These are phyloP conservation scores for Diaporthe citri DNA, from an alignment of 2,329 filamentous ascomycete species.

Conservation along the genomic window DNA sequence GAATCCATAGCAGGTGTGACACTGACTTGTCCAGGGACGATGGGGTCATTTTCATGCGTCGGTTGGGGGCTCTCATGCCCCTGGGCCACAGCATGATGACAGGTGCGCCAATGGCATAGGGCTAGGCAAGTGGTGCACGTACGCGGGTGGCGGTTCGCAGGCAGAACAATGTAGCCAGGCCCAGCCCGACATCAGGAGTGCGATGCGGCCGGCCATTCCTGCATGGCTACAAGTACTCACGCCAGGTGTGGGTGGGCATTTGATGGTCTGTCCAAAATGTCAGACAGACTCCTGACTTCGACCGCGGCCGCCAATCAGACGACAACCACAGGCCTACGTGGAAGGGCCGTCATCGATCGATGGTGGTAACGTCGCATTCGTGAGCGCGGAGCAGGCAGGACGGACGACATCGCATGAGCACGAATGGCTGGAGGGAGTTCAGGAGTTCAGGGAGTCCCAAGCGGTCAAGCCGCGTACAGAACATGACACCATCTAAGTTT, in stretches of 20 bases:
- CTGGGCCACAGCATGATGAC: constrained; percentile 24
- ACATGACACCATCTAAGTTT: background rate
- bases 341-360: constrained; percentile 3
- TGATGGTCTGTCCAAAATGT: constrained; percentile 4
- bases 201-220: constrained; percentile 1
- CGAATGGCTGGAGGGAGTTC: background rate
- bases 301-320: constrained; percentile 28
- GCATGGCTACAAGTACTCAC: background rate
- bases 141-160: background rate
- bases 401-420: background rate
- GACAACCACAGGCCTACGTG: background rate
- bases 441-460: background rate
- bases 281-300: constrained; percentile 21
- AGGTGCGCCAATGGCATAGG: background rate
- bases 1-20: constrained; percentile 3
- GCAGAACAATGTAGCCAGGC: background rate
- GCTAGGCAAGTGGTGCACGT: background rate
- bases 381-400: background rate
- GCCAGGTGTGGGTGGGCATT: background rate
- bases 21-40: constrained; percentile 7
- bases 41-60: constrained; percentile 21
- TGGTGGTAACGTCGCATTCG: constrained; percentile 13
- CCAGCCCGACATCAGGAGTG: background rate
- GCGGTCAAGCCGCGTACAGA: background rate
- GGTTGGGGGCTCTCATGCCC: background rate